These are phyloP conservation scores for Tagetes patula DNA, from an alignment of 129 eudicot species.

Conservation along the genomic window DNA sequence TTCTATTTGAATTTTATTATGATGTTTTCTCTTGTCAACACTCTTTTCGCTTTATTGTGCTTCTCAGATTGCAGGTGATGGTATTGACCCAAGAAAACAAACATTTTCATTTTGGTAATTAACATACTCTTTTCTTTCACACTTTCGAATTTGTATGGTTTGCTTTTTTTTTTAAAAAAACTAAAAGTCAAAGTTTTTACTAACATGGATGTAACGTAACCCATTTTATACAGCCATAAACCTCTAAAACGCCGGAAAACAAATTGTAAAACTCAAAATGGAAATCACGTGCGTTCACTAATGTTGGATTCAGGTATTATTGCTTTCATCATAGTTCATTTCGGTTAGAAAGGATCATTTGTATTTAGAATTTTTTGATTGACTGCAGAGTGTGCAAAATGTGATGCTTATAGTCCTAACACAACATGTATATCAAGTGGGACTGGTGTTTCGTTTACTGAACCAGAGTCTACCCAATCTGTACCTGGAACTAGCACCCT, in stretches of 20 bases:
- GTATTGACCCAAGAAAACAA: slow-evolving; percentile 70
- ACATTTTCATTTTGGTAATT: slow-evolving; percentile 66
- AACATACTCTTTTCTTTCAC: background rate
- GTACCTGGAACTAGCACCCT: slow-evolving; percentile 53
- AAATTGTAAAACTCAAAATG: slow-evolving; percentile 34
- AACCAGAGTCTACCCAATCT: slow-evolving; percentile 72
- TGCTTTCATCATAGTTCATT: background rate
- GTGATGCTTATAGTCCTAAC: slow-evolving; percentile 50
- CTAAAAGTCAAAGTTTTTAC: background rate
- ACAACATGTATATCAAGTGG: slow-evolving; percentile 53
- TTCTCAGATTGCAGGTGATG: slow-evolving; percentile 58
- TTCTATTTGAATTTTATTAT: slow-evolving; percentile 2
- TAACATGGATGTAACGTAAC: slow-evolving; percentile 17
- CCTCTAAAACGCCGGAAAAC: slow-evolving; percentile 49
- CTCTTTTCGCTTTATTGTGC: slow-evolving; percentile 15
- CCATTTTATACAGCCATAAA: slow-evolving; percentile 45
- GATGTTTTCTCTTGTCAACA: slow-evolving; percentile 13
- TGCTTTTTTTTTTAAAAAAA: background rate
- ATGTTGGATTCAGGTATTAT: slow-evolving; percentile 47
- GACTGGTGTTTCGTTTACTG: slow-evolving; percentile 53
- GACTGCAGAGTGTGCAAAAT: slow-evolving; percentile 43
- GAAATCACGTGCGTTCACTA: slow-evolving; percentile 58
- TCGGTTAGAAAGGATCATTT: background rate
- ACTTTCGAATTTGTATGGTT: slow-evolving; percentile 11
- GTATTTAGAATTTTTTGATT: slow-evolving; percentile 5